Evolutionary conservation across 768 basidiomycete genomes (phyloP), one percentile per base, ranked within the genome.

Genomic region (Cubamyces lactineus): DNA sequence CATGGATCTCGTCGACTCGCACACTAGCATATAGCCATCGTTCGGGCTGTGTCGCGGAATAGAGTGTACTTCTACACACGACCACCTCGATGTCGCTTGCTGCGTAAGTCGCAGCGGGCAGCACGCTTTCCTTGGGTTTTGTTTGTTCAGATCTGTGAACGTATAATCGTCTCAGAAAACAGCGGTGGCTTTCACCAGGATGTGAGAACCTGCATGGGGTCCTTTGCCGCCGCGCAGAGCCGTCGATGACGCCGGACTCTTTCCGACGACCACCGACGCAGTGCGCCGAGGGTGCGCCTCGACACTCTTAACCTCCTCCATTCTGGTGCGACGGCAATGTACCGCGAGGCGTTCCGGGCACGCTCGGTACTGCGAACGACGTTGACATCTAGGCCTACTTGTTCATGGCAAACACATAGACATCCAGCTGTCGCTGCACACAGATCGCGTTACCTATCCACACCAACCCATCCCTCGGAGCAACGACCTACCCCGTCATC

Each of bases 201-300:
- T 34, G 34, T 34, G 34, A 34, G 34, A 34, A 34, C 9, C 11
- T 11, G n/a, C n/a, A n/a, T n/a, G 34, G 11, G 19, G 11, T 19
- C 42, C 16, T 43, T 9, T 6, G 5, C 19, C n/a, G 53, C 23
- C 40, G 53, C 54, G 34, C 8, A 47, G 11, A 16, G 42, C 49
- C 49, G 49, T 23, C 12, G 49, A 59, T 51, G 57, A 42, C 48
- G 57, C 57, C 57, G 39, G 50, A 28, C 19, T 19, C 57, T 38
- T 59, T 59, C 57, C 57, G 57, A 59, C 57, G 40, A 28, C 41
- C 57, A 59, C 57, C 57, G 57, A 59, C 57, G 23, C 57, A 30
- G 41, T 12, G 40, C 41, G 48, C 30, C n/a, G 23, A 42, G 48
- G 39, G 40, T 26, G 57, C 41, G 16, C 57, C 28, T 3, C 41